These are phyloP conservation scores for Colletotrichum trifolii DNA, from an alignment of 2,329 filamentous ascomycete species.

Conservation along the genomic window DNA sequence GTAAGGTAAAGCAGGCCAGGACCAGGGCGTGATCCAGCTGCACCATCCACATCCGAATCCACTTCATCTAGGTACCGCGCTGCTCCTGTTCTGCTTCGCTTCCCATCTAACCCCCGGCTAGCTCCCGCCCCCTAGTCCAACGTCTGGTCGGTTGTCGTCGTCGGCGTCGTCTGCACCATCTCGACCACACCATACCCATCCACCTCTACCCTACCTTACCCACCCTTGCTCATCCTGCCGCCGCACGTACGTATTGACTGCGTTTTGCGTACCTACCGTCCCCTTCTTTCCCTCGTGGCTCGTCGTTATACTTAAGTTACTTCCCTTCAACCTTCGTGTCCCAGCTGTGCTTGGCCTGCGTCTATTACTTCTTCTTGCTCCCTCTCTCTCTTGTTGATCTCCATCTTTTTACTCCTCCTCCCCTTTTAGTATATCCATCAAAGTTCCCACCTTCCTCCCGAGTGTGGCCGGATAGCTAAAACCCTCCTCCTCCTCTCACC, in stretches of 20 bases:
- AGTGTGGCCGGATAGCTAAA: slow-evolving; percentile 31
- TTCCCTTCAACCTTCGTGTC: slow-evolving; percentile 29
- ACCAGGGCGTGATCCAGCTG: background rate
- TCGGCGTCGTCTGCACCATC: background rate
- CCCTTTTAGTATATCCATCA: slow-evolving; percentile 26
- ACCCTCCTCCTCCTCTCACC: background rate
- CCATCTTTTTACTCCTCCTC: background rate
- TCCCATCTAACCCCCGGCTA: slow-evolving; percentile 11
- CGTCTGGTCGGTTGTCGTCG: background rate
- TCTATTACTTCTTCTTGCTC: slow-evolving; percentile 34
- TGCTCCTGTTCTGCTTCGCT: background rate
- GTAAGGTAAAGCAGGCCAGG: background rate
- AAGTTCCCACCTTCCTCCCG: slow-evolving; percentile 7
- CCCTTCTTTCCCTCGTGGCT: slow-evolving; percentile 28
- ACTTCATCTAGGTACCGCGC: slow-evolving; percentile 4
- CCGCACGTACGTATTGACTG: background rate
- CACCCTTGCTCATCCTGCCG: slow-evolving; percentile 7
- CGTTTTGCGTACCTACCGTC: background rate
- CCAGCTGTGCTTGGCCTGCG: slow-evolving; percentile 33
- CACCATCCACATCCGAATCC: background rate
- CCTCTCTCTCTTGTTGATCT: slow-evolving; percentile 28
- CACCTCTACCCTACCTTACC: background rate
- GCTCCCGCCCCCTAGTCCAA: slow-evolving; percentile 22
- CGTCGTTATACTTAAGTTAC: slow-evolving; percentile 34
- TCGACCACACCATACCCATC: background rate